Evolutionary conservation across 2,329 filamentous ascomycete species (phyloP), one percentile per base, ranked within the genome.

Genomic region (Fusarium clavum): DNA sequence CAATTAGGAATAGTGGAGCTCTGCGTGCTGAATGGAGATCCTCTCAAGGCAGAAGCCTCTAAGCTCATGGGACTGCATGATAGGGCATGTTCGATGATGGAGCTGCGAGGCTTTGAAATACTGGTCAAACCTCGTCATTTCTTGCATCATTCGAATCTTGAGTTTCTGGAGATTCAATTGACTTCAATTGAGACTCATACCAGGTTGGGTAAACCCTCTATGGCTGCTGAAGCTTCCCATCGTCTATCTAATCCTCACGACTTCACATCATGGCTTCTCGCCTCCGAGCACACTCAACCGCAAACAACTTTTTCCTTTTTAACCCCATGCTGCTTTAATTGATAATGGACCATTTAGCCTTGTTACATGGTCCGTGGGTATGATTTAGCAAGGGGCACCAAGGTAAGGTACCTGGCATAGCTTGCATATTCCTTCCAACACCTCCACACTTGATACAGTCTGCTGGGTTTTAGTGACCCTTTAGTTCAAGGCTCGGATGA

Each of bases 191-290:
- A 48, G 9, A 8, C 6, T 20, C 38, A 10, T 51, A 27, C 51
- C 40, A 24, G 44, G 40, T 9, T 10, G 30, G 5, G 3, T 49
- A 8, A 44, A 45, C 16, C n/a, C 9, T 24, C 14, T 49, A 53
- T 62, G 48, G 47, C 20, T 29, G 51, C 41, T 11, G 22, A 40
- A 69, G 61, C 40, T 49, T 44, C 5, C 55, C 20, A n/a, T 40
- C 16, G 30, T 20, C 45, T 75, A 76, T 74, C 74, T 75, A 70
- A 70, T 70, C 49, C 67, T 76, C 70, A 76, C 74, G 71, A 64
- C 57, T 48, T 57, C 25, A 55, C 51, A 67, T 57, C 47, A 67
- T 52, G 41, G 67, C 60, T 49, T 64, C 64, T 70, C 65, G 47
- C 61, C 52, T 64, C 66, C 47, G 62, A 67, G 60, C 67, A 65